These are phyloP conservation scores for Mucor sp. DNA, from an alignment of 371 early-diverging fungal species.

Conservation along the genomic window DNA sequence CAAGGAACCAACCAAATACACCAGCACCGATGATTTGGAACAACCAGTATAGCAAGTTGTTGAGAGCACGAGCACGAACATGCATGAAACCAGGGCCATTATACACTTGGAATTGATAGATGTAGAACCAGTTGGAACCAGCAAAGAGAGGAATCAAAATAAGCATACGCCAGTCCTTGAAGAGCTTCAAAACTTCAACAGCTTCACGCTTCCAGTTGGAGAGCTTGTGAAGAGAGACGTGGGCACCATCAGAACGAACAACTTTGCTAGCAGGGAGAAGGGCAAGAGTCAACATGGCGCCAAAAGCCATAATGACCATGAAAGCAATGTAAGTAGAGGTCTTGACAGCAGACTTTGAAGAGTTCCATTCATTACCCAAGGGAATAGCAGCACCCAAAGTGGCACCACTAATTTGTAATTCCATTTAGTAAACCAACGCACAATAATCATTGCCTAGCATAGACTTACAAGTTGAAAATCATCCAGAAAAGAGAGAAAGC, in stretches of 20 bases:
- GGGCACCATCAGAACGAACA: constrained; percentile 62
- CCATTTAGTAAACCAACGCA: background rate
- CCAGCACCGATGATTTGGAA: constrained; percentile 69
- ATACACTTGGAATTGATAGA: constrained; percentile 57
- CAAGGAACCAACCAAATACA: constrained; percentile 60
- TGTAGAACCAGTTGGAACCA: constrained; percentile 76
- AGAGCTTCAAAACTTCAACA: constrained; percentile 58
- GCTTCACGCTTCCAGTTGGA: constrained; percentile 56
- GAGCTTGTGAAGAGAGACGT: constrained; percentile 57
- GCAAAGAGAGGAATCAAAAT: constrained; percentile 68
- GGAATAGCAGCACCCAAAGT: constrained; percentile 26
- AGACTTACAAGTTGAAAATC: constrained; percentile 65
- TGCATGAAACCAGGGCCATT: constrained; percentile 50
- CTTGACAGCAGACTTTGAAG: constrained; percentile 33
- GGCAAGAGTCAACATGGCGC: constrained; percentile 54
- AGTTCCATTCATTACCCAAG: constrained; percentile 33
- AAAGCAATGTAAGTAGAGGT: constrained; percentile 65
- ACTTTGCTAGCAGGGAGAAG: constrained; percentile 66
- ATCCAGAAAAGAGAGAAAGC: constrained; percentile 74
- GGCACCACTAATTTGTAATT: constrained; percentile 2
- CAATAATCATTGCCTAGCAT: background rate
- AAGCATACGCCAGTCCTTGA: constrained; percentile 67
- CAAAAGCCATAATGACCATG: constrained; percentile 64
- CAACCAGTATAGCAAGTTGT: constrained; percentile 71
- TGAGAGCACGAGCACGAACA: constrained; percentile 62